phyloP scores from a whole-genome alignment of 2,329 filamentous ascomycete species.

The Cordyceps militaris region DNA sequence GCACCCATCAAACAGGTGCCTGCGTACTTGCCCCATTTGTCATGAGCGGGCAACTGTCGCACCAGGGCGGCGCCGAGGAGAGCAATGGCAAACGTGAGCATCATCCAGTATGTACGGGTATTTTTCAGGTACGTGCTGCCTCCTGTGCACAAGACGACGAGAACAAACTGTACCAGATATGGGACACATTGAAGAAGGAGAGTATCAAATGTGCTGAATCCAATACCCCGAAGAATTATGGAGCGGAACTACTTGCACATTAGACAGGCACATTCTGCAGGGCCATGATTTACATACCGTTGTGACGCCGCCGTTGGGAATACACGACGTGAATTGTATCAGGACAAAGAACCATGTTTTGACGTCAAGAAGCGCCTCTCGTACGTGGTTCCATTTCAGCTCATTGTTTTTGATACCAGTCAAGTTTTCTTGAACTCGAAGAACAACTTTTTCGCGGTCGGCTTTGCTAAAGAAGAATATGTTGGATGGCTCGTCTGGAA shows the following conservation, averaged over 20 bases:
- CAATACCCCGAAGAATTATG: slow-evolving; percentile 20
- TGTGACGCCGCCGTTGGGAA: slow-evolving; percentile 50
- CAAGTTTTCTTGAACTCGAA: not conserved
- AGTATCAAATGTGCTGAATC: slow-evolving; percentile 19
- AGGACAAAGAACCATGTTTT: slow-evolving; percentile 38
- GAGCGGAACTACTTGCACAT: slow-evolving; percentile 17
- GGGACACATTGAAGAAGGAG: slow-evolving; percentile 18
- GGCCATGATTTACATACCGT: slow-evolving; percentile 24
- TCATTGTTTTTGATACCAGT: not conserved
- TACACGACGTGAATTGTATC: slow-evolving; percentile 24
- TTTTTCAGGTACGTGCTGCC: slow-evolving; percentile 20
- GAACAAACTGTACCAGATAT: slow-evolving; percentile 19
- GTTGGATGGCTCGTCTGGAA: slow-evolving; percentile 6
- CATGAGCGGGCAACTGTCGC: slow-evolving; percentile 16
- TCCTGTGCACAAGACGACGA: slow-evolving; percentile 18
- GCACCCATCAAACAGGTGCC: slow-evolving; percentile 45
- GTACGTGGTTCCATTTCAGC: slow-evolving; percentile 33
- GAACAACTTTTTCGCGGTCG: not conserved
- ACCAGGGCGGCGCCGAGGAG: slow-evolving; percentile 20
- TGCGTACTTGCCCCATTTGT: slow-evolving; percentile 17
- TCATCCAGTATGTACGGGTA: slow-evolving; percentile 22
- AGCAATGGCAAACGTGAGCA: slow-evolving; percentile 16
- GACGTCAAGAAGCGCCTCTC: slow-evolving; percentile 30
- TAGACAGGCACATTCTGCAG: not conserved
- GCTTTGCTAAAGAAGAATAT: not conserved